Evolutionary conservation across 2,329 filamentous ascomycete species (phyloP).

Genomic region (Pseudocercospora fijiensis): DNA sequence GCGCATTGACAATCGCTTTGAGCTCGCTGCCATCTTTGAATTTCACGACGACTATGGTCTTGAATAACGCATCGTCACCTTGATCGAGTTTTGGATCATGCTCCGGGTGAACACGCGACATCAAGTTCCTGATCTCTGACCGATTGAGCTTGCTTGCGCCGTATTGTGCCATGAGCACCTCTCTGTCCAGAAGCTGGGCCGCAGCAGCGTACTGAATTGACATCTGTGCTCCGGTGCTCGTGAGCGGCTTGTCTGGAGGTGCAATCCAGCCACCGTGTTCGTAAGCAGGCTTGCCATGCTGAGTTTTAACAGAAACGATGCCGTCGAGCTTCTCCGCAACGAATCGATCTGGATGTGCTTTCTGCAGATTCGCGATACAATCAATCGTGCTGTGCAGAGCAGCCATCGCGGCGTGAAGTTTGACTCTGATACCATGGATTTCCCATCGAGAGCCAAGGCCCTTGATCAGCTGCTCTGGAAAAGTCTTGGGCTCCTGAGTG

Average conservation of each 20-base stretch:
- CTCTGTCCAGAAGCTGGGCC: slow-evolving; percentile 7
- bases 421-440: slow-evolving; percentile 39
- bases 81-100: slow-evolving; percentile 10
- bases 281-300: slow-evolving; percentile 9
- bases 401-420: slow-evolving; percentile 43
- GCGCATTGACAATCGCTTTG: background rate
- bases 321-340: background rate
- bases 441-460: slow-evolving; percentile 43
- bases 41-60: background rate
- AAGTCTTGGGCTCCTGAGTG: slow-evolving; percentile 33
- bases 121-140: slow-evolving; percentile 8
- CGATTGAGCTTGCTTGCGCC: slow-evolving; percentile 12
- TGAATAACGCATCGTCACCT: slow-evolving; percentile 10
- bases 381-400: slow-evolving; percentile 42
- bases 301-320: background rate
- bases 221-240: slow-evolving; percentile 15
- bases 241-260: slow-evolving; percentile 9
- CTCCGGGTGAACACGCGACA: slow-evolving; percentile 9
- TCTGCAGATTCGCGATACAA: slow-evolving; percentile 38
- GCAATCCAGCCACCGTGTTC: slow-evolving; percentile 15
- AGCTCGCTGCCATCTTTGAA: slow-evolving; percentile 7
- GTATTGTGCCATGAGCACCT: slow-evolving; percentile 15
- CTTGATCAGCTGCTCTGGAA: slow-evolving; percentile 34
- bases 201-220: slow-evolving; percentile 15
- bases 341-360: slow-evolving; percentile 27